Evolutionary conservation across 169 alveolate species (phyloP).

Genomic region (Cryptosporidium felis): DNA sequence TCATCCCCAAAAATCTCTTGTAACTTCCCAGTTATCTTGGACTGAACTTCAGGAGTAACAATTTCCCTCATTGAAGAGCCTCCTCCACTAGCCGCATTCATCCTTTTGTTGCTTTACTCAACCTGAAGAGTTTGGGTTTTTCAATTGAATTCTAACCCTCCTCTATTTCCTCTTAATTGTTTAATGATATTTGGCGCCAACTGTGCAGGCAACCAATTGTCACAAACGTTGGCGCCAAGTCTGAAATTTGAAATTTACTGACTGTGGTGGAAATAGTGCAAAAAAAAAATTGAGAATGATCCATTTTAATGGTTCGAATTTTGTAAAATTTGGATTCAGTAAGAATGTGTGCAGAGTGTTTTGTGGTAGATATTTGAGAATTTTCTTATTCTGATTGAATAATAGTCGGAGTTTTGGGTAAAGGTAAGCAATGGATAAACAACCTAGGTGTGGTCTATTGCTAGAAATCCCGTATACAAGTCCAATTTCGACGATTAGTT

Average conservation of each 20-base stretch:
- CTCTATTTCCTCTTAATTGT: neutral
- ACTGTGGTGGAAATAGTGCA: neutral
- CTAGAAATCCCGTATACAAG: slow-evolving; percentile 18
- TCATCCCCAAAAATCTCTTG: slow-evolving; percentile 69
- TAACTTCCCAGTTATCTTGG: slow-evolving; percentile 28
- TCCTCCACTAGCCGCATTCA: slow-evolving; percentile 9
- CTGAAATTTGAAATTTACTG: neutral
- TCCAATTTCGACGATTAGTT: slow-evolving; percentile 46
- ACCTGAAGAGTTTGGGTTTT: neutral
- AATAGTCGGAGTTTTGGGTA: no score
- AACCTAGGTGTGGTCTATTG: neutral
- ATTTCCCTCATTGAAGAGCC: slow-evolving; percentile 12
- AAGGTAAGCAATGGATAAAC: neutral
- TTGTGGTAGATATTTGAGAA: neutral
- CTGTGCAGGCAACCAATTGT: neutral
- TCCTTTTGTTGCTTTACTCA: neutral
- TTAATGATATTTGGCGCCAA: slow-evolving; percentile 26
- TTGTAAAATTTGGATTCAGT: neutral
- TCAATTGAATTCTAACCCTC: neutral
- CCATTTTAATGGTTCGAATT: neutral
- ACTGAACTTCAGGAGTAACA: slow-evolving; percentile 51
- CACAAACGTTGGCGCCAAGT: slow-evolving; percentile 9
- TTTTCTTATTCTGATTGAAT: neutral
- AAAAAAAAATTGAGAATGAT: neutral
- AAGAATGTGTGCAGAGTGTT: neutral